A percentile compares a stretch with the other conserved stretches of the same genome.
phyloP scores from a whole-genome alignment of 768 basidiomycete genomes.

The Chiua virens region DNA sequence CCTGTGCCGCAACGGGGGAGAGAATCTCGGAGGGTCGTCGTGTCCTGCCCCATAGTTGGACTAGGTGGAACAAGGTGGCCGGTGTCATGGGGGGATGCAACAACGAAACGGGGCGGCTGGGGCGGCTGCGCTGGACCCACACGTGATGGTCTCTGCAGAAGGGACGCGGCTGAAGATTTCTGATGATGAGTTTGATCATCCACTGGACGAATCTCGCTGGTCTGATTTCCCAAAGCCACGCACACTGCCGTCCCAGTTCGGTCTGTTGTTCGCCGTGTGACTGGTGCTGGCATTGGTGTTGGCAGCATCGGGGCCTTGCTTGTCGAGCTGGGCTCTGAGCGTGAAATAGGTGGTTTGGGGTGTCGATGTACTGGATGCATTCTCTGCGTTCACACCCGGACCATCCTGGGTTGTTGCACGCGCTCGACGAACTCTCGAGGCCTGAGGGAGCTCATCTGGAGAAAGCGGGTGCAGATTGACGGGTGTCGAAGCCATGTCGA shows the following conservation, averaged over 20 bases:
- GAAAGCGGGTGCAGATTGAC: slow-evolving; percentile 75
- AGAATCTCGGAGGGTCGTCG: slow-evolving; percentile 11
- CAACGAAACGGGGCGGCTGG: slow-evolving; percentile 36
- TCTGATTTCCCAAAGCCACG: slow-evolving; percentile 51
- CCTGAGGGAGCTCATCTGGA: slow-evolving; percentile 45
- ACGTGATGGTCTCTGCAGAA: slow-evolving; percentile 41
- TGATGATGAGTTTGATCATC: slow-evolving; percentile 19
- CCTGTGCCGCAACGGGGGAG: slow-evolving; percentile 39
- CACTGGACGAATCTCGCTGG: slow-evolving; percentile 26
- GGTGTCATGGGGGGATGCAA: slow-evolving; percentile 39
- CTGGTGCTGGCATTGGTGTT: slow-evolving; percentile 19
- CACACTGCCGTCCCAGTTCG: slow-evolving; percentile 55
- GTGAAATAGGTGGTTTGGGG: slow-evolving; percentile 58
- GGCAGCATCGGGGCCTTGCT: slow-evolving; percentile 30
- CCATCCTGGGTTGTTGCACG: slow-evolving; percentile 39
- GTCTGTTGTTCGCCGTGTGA: not conserved
- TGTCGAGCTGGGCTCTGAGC: slow-evolving; percentile 60
- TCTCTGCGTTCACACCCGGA: slow-evolving; percentile 20
- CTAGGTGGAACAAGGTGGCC: slow-evolving; percentile 36
- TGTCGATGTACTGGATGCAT: slow-evolving; percentile 11
- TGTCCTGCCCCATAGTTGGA: slow-evolving; percentile 25
- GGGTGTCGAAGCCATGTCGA: slow-evolving; percentile 43
- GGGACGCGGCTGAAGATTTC: slow-evolving; percentile 35
- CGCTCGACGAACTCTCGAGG: slow-evolving; percentile 46
- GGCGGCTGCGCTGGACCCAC: slow-evolving; percentile 23